These are phyloP conservation scores for Acanthamoeba lenticulata DNA, from an alignment of 208 protist species.

Conservation along the genomic window DNA sequence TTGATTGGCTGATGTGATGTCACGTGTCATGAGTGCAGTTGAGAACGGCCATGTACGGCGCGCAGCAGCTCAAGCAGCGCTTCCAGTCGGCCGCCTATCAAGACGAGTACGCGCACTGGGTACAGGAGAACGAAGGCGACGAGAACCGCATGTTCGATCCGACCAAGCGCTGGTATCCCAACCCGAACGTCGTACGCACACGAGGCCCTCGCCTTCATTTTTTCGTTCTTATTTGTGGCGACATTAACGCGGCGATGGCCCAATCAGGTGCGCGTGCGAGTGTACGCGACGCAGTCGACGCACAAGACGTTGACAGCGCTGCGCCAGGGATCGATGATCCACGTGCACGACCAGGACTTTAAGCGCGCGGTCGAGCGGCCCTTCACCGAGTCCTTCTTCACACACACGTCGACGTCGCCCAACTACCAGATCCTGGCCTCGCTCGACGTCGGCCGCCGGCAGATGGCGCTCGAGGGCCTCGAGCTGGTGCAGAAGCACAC, in stretches of 20 bases:
- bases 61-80: conserved; percentile 18
- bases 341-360: conserved; percentile 70
- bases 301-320: conserved; percentile 70
- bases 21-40: not conserved
- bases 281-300: conserved; percentile 71
- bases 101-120: not conserved
- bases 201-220: no score
- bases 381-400: conserved; percentile 69
- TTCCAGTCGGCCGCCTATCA: not conserved
- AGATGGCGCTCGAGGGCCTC: conserved; percentile 61
- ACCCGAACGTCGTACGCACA: not conserved
- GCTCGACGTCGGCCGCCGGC: conserved; percentile 60
- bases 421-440: conserved; percentile 74
- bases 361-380: conserved; percentile 31
- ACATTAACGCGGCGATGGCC: not conserved
- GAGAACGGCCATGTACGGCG: conserved; percentile 34
- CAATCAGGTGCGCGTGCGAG: conserved; percentile 17
- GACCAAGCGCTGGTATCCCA: conserved; percentile 5
- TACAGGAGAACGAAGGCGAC: not conserved
- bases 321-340: conserved; percentile 68
- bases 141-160: conserved; percentile 19
- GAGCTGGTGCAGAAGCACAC: conserved; percentile 64
- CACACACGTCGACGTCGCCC: conserved; percentile 70
- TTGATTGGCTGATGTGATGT: not conserved
- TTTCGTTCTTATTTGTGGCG: not conserved